These are phyloP conservation scores for Vigna trinervia DNA, from an alignment of 306 rosid genomes.

Conservation along the genomic window DNA sequence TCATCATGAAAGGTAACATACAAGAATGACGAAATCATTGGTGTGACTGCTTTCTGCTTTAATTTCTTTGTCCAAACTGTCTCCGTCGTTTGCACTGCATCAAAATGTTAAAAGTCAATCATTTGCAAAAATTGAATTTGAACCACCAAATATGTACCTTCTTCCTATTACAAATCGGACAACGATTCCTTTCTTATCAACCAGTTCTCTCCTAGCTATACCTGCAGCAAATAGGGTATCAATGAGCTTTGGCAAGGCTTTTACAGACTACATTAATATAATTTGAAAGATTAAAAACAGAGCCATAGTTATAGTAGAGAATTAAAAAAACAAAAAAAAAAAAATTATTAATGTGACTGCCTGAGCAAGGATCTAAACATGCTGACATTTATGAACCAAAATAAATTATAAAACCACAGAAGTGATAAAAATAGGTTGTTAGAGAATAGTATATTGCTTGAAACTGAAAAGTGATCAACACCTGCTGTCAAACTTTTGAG, in stretches of 20 bases:
- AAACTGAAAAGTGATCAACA: constrained; percentile 12
- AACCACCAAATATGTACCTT: constrained; percentile 56
- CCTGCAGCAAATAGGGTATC: constrained; percentile 54
- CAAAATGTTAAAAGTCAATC: constrained; percentile 29
- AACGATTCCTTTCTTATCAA: constrained; percentile 59
- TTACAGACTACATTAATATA: constrained; percentile 1
- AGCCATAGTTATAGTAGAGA: constrained; percentile 16
- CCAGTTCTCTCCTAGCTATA: constrained; percentile 49
- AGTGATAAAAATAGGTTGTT: not conserved
- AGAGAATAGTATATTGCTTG: constrained; percentile 15
- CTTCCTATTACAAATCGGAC: constrained; percentile 70
- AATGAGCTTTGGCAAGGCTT: constrained; percentile 11
- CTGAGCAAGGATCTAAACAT: constrained; percentile 27
- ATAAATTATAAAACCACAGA: constrained; percentile 22
- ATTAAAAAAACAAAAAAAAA: not conserved
- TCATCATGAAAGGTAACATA: constrained; percentile 49
- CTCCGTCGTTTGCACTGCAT: constrained; percentile 73
- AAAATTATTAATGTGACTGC: not conserved
- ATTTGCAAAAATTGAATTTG: constrained; percentile 39
- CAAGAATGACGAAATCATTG: constrained; percentile 71
- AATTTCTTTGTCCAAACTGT: constrained; percentile 67
- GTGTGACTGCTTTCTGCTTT: constrained; percentile 60
- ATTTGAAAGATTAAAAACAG: constrained; percentile 33
- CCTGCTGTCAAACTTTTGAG: constrained; percentile 6
- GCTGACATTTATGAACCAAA: constrained; percentile 23